A percentile compares a stretch with the other conserved stretches of the same genome.
Evolutionary conservation across 441 rosid species (phyloP).

Genomic region (Omphalea diandra): DNA sequence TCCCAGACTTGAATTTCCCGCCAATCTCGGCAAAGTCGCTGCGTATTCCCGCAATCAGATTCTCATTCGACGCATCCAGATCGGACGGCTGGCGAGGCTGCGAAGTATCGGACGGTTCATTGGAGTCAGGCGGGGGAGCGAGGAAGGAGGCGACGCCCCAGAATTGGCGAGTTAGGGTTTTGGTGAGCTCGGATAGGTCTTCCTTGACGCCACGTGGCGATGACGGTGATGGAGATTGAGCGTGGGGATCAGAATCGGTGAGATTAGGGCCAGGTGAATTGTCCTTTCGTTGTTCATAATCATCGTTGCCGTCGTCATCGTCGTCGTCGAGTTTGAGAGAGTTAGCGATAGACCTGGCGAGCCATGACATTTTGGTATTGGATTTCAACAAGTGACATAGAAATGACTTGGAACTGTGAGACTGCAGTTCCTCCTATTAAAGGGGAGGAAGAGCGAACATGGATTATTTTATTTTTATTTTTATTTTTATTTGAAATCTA

Average conservation of each 20-base stretch:
- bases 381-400: neutral
- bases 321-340: slow-evolving; percentile 79
- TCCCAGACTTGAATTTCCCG: slow-evolving; percentile 72
- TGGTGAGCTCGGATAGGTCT: slow-evolving; percentile 82
- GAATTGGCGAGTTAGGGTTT: slow-evolving; percentile 73
- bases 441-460: too few relatives aligned
- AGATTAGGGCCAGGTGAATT: slow-evolving; percentile 9
- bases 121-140: slow-evolving; percentile 64
- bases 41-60: slow-evolving; percentile 61
- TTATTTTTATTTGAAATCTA: too few relatives aligned
- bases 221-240: slow-evolving; percentile 21
- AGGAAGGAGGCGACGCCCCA: slow-evolving; percentile 99
- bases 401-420: slow-evolving; percentile 2
- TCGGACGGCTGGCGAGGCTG: slow-evolving; percentile 30
- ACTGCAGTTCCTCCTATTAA: too few relatives aligned
- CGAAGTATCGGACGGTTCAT: slow-evolving; percentile 18
- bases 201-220: slow-evolving; percentile 75
- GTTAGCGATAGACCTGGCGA: slow-evolving; percentile 82
- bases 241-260: slow-evolving; percentile 20
- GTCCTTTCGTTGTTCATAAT: neutral
- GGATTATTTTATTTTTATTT: too few relatives aligned
- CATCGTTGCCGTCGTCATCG: slow-evolving; percentile 26
- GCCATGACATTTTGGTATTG: slow-evolving; percentile 63
- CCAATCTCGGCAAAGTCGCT: slow-evolving; percentile 94
- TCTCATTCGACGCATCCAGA: slow-evolving; percentile 34